phyloP scores from a whole-genome alignment of 305 asterid species.

The Lippia alba region DNA sequence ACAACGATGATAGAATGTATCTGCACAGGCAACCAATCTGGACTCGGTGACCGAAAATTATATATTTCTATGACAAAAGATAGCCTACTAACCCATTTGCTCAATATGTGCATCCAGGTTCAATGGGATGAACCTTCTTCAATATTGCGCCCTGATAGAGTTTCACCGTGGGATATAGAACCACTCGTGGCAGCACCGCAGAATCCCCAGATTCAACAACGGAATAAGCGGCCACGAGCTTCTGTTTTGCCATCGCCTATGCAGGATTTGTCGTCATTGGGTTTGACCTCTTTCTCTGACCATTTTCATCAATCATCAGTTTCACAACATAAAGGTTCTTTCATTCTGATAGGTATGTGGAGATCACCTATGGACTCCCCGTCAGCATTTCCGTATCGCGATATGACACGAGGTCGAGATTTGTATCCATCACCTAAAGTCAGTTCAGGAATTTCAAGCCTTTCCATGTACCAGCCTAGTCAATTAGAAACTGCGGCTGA shows the following conservation, averaged over 20 bases:
- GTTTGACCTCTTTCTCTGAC: conserved; percentile 43
- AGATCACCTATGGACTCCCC: conserved; percentile 66
- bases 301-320: neutral
- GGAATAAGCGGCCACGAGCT: conserved; percentile 74
- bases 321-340: neutral
- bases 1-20: neutral
- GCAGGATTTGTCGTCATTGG: conserved; percentile 59
- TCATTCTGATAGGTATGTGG: conserved; percentile 63
- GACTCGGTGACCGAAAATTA: neutral
- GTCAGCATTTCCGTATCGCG: conserved; percentile 53
- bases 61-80: conserved; percentile 27
- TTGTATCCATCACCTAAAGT: conserved; percentile 61
- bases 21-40: too few relatives aligned
- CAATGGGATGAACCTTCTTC: conserved; percentile 94
- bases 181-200: conserved; percentile 62
- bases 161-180: conserved; percentile 85
- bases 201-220: conserved; percentile 64
- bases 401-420: conserved; percentile 56
- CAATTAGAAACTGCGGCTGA: conserved; percentile 61
- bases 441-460: conserved; percentile 51
- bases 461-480: conserved; percentile 56
- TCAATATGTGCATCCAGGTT: conserved; percentile 56
- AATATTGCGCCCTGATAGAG: conserved; percentile 74
- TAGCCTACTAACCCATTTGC: conserved; percentile 2
- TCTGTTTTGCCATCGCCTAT: conserved; percentile 55